Base-by-base conservation (phyloP, 2,329 filamentous ascomycete species). In the Scedosporium dehoogii region DNA sequence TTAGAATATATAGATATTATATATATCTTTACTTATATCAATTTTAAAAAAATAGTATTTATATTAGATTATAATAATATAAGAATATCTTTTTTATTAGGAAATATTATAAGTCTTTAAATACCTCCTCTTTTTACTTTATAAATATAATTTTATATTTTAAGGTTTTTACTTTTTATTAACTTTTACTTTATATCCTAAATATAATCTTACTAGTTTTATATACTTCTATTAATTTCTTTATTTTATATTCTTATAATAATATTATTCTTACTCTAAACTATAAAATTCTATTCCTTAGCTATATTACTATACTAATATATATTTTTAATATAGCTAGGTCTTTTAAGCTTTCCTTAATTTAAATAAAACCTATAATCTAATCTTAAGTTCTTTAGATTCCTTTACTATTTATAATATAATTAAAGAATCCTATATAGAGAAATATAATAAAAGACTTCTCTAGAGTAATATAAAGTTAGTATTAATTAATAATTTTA, bases 11-110 rank as follows among this genome's bases (percentile, higher is more conserved):
- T 46, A 58, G 51, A 44, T 59, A 4, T 18, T 60, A 27, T 38
- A 53, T 27, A 38, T 59, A 59, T 29, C 12, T 58, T 41, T 63
- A 44, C 23, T 51, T 16, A 21, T 63, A 53, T 53, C 6, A 14
- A 29, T 23, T 29, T 38, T 48, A 21, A 58, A 46, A 46, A n/a
- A 48, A 65, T 58, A 33, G 48, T 46, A 55, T 64, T 27, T 27
- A 21, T 58, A 29, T 27, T 42, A 62, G 42, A 23, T 56, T 66
- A 65, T 57, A 60, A 48, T 29, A 44, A 6, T 62, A 46, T 41
- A 59, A 25, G 27, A 51, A 60, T 9, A 21, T 63, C 29, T 61
- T 59, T 18, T 33, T 53, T 53, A 53, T 53, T 21, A 53, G 51
- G 44, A 60, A 41, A 55, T 38, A 59, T 56, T 62, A 64, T 59